Evolutionary conservation across 148 eudicot species (phyloP).

Genomic region (Silene conica): DNA sequence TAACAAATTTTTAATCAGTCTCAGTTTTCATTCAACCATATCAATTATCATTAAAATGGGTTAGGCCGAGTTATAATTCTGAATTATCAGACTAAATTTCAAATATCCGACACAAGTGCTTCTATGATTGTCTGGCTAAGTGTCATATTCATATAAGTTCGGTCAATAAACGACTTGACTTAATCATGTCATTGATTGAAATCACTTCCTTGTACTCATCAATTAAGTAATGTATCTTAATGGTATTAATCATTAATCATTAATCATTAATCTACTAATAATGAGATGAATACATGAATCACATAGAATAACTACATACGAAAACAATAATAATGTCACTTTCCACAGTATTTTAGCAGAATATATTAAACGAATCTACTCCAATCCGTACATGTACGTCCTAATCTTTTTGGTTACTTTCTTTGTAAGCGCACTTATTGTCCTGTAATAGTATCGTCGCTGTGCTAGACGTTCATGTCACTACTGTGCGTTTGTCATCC

Average conservation of each 20-base stretch:
- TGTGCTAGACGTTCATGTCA: slow-evolving; percentile 6
- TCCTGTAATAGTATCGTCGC: background rate
- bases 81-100: background rate
- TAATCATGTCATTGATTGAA: background rate
- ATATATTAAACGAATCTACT: background rate
- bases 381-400: background rate
- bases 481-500: slow-evolving; percentile 9
- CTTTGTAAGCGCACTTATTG: background rate
- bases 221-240: background rate
- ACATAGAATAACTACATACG: background rate
- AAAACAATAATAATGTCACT: background rate
- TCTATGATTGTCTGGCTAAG: background rate
- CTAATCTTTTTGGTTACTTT: slow-evolving; percentile 10
- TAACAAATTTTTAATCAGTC: background rate
- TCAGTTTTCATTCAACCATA: background rate
- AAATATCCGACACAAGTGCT: background rate
- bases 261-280: background rate
- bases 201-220: background rate
- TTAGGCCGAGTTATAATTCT: too few species aligned
- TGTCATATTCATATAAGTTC: background rate
- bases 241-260: background rate
- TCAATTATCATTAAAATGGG: background rate
- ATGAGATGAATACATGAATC: background rate
- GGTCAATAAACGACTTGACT: too few species aligned
- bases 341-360: background rate